Evolutionary conservation across 2,329 filamentous ascomycete species (phyloP), one percentile per base, ranked within the genome.

Genomic region (Colletotrichum sp.): DNA sequence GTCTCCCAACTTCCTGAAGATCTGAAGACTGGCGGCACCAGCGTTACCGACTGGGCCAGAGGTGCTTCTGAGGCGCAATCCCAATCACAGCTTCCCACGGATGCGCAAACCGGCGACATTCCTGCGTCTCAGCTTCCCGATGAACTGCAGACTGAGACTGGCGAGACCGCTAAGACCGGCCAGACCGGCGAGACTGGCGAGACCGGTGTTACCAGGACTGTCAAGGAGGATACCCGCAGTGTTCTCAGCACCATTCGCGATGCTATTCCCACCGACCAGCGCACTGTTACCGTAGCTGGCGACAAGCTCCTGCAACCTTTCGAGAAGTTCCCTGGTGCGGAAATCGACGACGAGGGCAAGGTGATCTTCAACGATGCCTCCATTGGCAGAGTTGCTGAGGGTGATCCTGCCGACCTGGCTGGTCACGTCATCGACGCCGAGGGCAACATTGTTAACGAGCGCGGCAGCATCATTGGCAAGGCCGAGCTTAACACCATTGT

Each of bases 331-430:
- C 81, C 84, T 34, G 82, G 83, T 55, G 80, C 85, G 5, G 80
- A 80, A 21, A 81, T 84, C 26, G 82, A 84, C 55, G 83, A 86
- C 76, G 81, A 81, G 30, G 83, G 83, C 65, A 84, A 84, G 76
- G 83, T 85, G 64, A 84, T 85, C 32, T 84, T 80, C 64, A 83
- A 85, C 0, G 82, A 84, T 26, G 82, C 81, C 39, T 83, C 84
- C 71, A 83, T 84, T 39, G 85, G 83, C 36, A 81, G 85, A n/a
- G 80, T 85, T 5, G 79, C 82, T 16, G 85, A 85, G n/a, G 85
- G 83, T n/a, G 83, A 84, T 49, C 82, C 80, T 72, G 77, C 82
- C 69, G 81, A 83, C 13, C 73, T 85, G 12, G 82, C 82, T 18
- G 84, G 83, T 21, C 84, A 83, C 78, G 82, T 81, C 63, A 83